Evolutionary conservation across 345 rosid genomes (phyloP).

Genomic region (Rhodamnia argentea): DNA sequence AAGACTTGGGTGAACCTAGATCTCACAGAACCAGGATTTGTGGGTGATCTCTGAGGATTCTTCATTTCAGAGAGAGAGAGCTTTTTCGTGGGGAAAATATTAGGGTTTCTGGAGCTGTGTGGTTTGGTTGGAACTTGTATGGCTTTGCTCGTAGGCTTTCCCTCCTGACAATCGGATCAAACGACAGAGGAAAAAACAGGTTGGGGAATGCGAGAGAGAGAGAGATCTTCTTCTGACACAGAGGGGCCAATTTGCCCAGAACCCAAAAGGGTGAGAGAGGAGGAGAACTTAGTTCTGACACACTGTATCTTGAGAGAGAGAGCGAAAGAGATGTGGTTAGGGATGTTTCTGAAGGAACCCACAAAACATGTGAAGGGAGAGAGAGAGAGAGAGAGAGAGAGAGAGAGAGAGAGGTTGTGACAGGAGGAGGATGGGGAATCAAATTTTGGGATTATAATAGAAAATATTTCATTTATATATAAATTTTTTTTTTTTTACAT

Average conservation of each 20-base stretch:
- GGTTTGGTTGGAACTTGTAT: not conserved
- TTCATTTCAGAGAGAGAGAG: not conserved
- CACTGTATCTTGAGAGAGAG: not conserved
- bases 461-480: not conserved
- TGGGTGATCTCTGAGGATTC: slow-evolving; percentile 1
- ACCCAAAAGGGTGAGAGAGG: slow-evolving; percentile 12
- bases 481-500: not conserved
- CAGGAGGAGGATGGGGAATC: slow-evolving; percentile 20
- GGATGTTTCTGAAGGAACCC: slow-evolving; percentile 3
- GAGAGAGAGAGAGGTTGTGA: slow-evolving; percentile 30
- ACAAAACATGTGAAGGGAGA: not conserved
- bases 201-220: not conserved
- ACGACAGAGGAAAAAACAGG: not conserved
- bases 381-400: not conserved
- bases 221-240: slow-evolving; percentile 25
- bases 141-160: not conserved
- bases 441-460: not conserved
- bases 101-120: not conserved
- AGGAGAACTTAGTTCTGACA: slow-evolving; percentile 1
- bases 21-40: not conserved
- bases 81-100: not conserved
- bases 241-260: slow-evolving; percentile 6
- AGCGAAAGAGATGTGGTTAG: not conserved
- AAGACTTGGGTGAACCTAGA: slow-evolving; percentile 32
- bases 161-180: not conserved